Conservation (phyloP, 148 eudicot species). For the Rhododendron molle region DNA sequence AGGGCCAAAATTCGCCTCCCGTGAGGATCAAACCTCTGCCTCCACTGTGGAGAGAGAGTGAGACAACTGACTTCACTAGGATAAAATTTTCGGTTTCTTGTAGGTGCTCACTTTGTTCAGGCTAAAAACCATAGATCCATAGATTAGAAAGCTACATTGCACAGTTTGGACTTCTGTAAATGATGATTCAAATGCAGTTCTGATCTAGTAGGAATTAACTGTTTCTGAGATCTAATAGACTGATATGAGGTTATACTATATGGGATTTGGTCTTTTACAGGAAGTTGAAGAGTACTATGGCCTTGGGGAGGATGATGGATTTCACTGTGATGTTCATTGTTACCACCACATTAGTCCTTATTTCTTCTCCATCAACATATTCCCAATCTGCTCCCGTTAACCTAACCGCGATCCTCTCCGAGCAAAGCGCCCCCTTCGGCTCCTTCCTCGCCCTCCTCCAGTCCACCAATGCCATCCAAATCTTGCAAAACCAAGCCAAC, state of each 20-base stretch:
- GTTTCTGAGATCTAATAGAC: no score
- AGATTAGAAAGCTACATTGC: not conserved
- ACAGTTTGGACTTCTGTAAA: not conserved
- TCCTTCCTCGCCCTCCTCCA: conserved; percentile 59
- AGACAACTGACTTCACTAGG: no score
- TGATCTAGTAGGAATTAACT: not conserved
- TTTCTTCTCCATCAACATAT: conserved; percentile 28
- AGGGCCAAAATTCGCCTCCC: no score
- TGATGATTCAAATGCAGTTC: not conserved
- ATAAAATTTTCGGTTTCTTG: no score
- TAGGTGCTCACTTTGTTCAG: no score
- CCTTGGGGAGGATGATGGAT: conserved; percentile 22
- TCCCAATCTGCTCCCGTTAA: conserved; percentile 21
- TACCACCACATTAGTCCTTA: conserved; percentile 27
- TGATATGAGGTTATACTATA: no score
- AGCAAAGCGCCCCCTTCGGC: conserved; percentile 34
- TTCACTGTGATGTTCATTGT: conserved; percentile 18
- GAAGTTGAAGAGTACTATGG: conserved; percentile 16
- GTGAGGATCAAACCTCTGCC: no score
- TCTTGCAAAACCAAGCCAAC: conserved; percentile 77
- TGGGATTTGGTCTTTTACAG: conserved; percentile 16
- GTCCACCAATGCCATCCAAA: conserved; percentile 66
- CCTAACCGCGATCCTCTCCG: conserved; percentile 28
- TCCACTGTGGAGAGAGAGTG: no score
- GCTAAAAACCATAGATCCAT: no score